Evolutionary conservation across 805 yeast genomes (phyloP), one percentile per base, ranked within the genome.

Genomic region (Pichia phayaonensis): DNA sequence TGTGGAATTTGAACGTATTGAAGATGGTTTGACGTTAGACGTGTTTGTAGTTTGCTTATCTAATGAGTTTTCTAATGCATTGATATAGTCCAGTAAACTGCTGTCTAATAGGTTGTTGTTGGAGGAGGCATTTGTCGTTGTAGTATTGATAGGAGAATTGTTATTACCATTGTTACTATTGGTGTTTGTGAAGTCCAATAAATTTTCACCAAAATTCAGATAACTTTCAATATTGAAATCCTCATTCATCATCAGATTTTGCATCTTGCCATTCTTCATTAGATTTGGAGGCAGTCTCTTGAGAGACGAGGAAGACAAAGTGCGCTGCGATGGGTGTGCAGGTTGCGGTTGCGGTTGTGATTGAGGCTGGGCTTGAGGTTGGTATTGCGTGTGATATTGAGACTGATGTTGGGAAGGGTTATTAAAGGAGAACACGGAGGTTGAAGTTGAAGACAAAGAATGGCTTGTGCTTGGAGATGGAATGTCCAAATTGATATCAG

Each of bases 171-270:
- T 23, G 39, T 27, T 24, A n/a, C 13, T 38, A 41, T 44, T 23
- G 13, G 21, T 16, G 16, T 23, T 22, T 16, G 61, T 52, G 22
- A 65, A 50, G 45, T 64, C 69, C 42, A 53, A 60, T 39, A 55
- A 54, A 43, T 51, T 56, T 29, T 59, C 63, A 50, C 64, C 70
- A 42, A 67, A 62, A 41, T 63, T 65, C 44, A 67, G 52, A 45
- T 64, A 66, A 46, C 53, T 54, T 45, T 67, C 70, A 45, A 67
- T 60, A 49, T 65, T 61, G 48, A 66, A 65, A 21, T 64, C 65
- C 29, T 59, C 39, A 26, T 38, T 39, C 43, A 36, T 42, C 45
- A 40, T n/a, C 21, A 49, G 13, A 44, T 50, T 43, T 39, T 49
- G 16, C 36, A 49, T 45, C 40, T 49, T 26, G 26, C 36, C 38